Percentiles rank a stretch among this genome's conserved stretches.
phyloP scores from a whole-genome alignment of 192 early-diverging fungal genomes.

The Coemansia erecta region DNA sequence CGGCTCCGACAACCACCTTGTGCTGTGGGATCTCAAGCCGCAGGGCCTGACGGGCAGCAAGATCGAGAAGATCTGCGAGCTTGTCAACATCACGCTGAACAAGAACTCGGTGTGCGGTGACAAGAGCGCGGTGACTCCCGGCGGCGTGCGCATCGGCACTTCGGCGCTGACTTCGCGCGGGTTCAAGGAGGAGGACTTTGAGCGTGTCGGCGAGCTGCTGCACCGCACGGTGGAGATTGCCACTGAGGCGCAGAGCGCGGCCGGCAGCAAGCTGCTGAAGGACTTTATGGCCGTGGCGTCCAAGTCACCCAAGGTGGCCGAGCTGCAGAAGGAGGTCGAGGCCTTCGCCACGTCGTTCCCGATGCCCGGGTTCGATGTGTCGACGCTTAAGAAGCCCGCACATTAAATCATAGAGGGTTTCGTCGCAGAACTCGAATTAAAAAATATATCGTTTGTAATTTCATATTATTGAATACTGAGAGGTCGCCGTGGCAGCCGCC shows the following conservation, averaged over 20 bases:
- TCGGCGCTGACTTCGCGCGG: constrained; percentile 95
- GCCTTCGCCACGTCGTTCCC: constrained; percentile 91
- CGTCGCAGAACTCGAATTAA: too few species aligned
- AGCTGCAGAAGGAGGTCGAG: constrained; percentile 86
- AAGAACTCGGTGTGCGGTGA: constrained; percentile 99
- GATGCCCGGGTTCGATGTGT: constrained; percentile 88
- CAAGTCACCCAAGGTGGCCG: constrained; percentile 73
- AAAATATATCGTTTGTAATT: too few species aligned
- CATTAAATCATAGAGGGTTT: constrained; percentile 12
- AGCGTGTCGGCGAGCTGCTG: constrained; percentile 92
- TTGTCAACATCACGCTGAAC: constrained; percentile 96
- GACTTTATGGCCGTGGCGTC: constrained; percentile 90
- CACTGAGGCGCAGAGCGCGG: constrained; percentile 74
- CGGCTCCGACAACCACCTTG: constrained; percentile 97
- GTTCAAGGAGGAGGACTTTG: constrained; percentile 97
- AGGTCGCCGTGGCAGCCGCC: too few species aligned
- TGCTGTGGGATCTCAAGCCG: constrained; percentile 97
- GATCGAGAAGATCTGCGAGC: constrained; percentile 99
- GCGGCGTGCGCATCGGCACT: constrained; percentile 94
- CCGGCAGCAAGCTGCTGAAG: constrained; percentile 93
- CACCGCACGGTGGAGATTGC: constrained; percentile 93
- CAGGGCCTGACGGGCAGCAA: constrained; percentile 90
- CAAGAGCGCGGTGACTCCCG: constrained; percentile 90
- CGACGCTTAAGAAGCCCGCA: constrained; percentile 46
- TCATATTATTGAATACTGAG: too few species aligned